Conservation (phyloP, 2,329 filamentous ascomycete species). For the Sordariomycetes sp. region DNA sequence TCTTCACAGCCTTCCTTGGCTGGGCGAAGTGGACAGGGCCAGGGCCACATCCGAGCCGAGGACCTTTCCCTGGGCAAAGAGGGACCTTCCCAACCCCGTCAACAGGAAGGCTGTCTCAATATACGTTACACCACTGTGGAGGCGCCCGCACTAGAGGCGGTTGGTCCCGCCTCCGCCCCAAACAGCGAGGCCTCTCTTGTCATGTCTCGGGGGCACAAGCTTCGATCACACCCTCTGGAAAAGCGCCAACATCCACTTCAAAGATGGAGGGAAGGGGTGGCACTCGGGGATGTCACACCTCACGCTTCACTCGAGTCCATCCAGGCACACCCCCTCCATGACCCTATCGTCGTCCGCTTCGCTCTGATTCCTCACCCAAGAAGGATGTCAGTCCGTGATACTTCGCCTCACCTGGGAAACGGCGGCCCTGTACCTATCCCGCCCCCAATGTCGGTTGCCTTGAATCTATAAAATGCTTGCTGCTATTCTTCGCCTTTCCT, state of each 20-base stretch:
- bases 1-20: neutral
- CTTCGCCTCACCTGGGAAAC: neutral
- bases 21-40: neutral
- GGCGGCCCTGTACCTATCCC: neutral
- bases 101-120: no score
- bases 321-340: neutral
- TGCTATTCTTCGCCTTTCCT: neutral
- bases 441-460: neutral
- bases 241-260: neutral
- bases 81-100: no score
- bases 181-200: neutral
- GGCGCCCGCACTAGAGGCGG: neutral
- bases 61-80: neutral
- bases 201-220: neutral
- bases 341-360: neutral
- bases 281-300: neutral
- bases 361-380: neutral
- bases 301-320: neutral
- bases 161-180: neutral
- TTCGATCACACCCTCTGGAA: neutral
- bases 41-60: no score
- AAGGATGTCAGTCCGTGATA: neutral
- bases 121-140: neutral
- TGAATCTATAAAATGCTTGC: neutral
- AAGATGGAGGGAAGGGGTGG: neutral